A percentile compares a stretch with the other conserved stretches of the same genome.
These are phyloP conservation scores for Cystobasidiaceae sp. DNA, from an alignment of 1,284 basidiomycete genomes.

Conservation along the genomic window DNA sequence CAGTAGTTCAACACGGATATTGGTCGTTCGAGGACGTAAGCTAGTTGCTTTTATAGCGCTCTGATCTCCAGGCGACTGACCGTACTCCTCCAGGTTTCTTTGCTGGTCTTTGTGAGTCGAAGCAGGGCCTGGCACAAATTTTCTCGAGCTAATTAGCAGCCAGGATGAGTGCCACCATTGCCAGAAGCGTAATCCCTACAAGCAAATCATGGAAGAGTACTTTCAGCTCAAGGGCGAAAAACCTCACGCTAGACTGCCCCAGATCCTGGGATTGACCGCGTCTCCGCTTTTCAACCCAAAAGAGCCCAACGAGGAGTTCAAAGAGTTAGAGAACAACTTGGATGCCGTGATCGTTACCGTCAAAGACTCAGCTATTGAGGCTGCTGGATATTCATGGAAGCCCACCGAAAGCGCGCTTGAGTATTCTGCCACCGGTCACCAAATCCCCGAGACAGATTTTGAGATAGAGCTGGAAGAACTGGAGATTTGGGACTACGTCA, in stretches of 20 bases:
- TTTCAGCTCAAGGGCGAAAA: constrained; percentile 51
- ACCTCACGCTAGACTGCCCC: constrained; percentile 53
- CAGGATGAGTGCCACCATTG: constrained; percentile 75
- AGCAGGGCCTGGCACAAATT: too few relatives aligned
- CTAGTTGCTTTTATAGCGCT: too few relatives aligned
- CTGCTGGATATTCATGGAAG: constrained; percentile 4
- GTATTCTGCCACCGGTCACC: neutral
- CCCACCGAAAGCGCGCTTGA: neutral
- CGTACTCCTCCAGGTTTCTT: neutral
- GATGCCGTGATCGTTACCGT: constrained; percentile 69
- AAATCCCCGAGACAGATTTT: constrained; percentile 9
- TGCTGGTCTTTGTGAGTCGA: constrained; percentile 54
- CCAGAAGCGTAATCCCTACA: constrained; percentile 71
- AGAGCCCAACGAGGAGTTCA: constrained; percentile 56
- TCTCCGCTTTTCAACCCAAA: constrained; percentile 73
- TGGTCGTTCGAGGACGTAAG: constrained; percentile 62
- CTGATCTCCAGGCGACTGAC: too few relatives aligned
- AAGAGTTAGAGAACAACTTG: constrained; percentile 61
- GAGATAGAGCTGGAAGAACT: constrained; percentile 15
- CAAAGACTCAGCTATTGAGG: constrained; percentile 36
- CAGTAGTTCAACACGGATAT: constrained; percentile 68
- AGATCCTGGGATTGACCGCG: constrained; percentile 82
- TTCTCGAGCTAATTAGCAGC: too few relatives aligned
- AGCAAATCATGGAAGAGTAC: constrained; percentile 67
- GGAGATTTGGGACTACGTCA: constrained; percentile 26